Percentiles rank a stretch among this genome's conserved stretches.
These are phyloP conservation scores for Solanum corneliomulleri DNA, from an alignment of 257 asterid genomes.

Conservation along the genomic window DNA sequence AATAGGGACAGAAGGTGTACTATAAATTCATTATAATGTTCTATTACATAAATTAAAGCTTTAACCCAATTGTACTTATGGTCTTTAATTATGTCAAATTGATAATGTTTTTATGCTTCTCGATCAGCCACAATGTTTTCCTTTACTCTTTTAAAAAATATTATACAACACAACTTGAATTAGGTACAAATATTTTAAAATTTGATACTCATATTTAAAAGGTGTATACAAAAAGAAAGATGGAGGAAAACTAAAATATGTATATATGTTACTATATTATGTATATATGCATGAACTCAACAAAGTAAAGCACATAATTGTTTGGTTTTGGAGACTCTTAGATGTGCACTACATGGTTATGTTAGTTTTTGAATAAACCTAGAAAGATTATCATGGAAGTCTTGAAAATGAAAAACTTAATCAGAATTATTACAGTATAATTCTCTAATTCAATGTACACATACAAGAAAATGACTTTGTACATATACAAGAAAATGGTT, in stretches of 20 bases:
- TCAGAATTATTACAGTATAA: background rate
- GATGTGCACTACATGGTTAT: background rate
- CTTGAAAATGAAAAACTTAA: background rate
- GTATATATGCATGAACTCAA: background rate
- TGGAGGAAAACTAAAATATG: background rate
- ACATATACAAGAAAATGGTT: background rate
- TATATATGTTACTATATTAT: background rate
- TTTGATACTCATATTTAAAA: background rate
- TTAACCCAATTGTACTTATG: background rate
- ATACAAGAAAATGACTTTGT: background rate
- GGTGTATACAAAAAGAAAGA: background rate
- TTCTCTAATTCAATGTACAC: background rate
- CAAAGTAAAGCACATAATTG: background rate
- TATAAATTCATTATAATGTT: background rate
- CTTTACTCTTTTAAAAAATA: background rate
- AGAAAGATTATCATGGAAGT: background rate
- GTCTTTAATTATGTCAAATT: background rate
- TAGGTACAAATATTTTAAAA: background rate
- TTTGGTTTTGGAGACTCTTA: background rate
- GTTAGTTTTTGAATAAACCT: background rate
- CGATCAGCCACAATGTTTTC: background rate
- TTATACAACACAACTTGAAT: background rate
- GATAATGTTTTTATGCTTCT: background rate
- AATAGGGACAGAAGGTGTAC: rapidly evolving
- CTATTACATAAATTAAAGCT: background rate